Evolutionary conservation across 306 rosid species (phyloP), one percentile per base, ranked within the genome.

Genomic region (Calophaca sinica): DNA sequence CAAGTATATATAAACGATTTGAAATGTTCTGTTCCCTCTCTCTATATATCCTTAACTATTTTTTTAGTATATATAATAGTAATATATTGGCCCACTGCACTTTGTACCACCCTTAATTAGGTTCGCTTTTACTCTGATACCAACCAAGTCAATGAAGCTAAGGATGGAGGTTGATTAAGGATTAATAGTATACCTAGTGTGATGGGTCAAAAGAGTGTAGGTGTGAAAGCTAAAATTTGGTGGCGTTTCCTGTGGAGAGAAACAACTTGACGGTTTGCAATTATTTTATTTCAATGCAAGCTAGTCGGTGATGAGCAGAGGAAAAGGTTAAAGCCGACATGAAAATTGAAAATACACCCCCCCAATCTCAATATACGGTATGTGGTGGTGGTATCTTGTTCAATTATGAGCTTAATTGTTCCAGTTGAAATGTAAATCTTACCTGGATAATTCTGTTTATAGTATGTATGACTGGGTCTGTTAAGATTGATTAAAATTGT

Each of bases 221-320:
- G 72, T 83, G 82, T 75, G 87, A 83, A 83, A 4, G 31, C 76
- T n/a, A n/a, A n/a, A n/a, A n/a, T n/a, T n/a, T n/a, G n/a, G n/a
- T n/a, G n/a, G n/a, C n/a, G n/a, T n/a, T n/a, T n/a, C n/a, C n/a
- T n/a, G n/a, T n/a, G n/a, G n/a, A n/a, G n/a, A n/a, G n/a, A 67
- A 38, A 20, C 74, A 62, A 70, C 14, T 74, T 39, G 84, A 9
- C 38, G 48, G 48, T 38, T 53, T 61, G 45, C 10, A 31, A 20
- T 32, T 44, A 42, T 41, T 67, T 53, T n/a, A n/a, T 11, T 10
- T 12, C 7, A 36, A 3, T 38, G 5, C 42, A 38, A 38, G 42
- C 8, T 38, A 38, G 42, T 38, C 7, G 8, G 6, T 5, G 4
- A 36, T 6, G 81, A 50, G 69, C 5, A 58, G 35, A 36, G n/a